Evolutionary conservation across 257 asterid species (phyloP), one percentile per base, ranked within the genome.

Genomic region (Plantago ovata): DNA sequence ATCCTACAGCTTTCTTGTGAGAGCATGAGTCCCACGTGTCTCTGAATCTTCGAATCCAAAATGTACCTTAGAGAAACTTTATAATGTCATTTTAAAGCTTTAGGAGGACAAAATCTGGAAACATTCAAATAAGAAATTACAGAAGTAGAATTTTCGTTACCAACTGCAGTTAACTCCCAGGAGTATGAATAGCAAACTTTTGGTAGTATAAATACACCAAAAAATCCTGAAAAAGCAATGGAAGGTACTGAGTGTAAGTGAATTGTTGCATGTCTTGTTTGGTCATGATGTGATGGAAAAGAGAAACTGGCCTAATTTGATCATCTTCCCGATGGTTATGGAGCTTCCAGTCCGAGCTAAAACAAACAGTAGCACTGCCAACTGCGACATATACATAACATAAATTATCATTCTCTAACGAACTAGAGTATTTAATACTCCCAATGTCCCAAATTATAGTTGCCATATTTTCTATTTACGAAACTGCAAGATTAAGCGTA

Each of bases 311-410:
- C 97, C 87, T 60, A 92, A 69, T 80, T 84, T 92, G 68, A 85
- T 74, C 94, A 84, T 77, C 61, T 89, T 92, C 95, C 91, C 85
- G 8, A 88, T 68, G 9, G 97, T 88, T 62, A 92, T 79, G 58
- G 88, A 85, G 79, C 85, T 78, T 46, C 98, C 98, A 74, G 84
- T 84, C 71, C 84, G 67, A 69, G 96, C 98, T 75, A 91, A 83
- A 76, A 85, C 72, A 75, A 81, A 91, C 59, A 91, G 79, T 57
- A 87, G 13, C 71, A 83, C 77, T 63, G 96, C 96, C 89, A 92
- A 70, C 97, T 92, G 84, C 69, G 54, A 68, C 42, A 61, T 38
- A 60, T 48, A 41, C 59, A 50, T 24, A 1, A 56, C 4, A 6
- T 13, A 41, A 13, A 38, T 44, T 8, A 22, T 10, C 15, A 8